A percentile compares a stretch with the other conserved stretches of the same genome.
Evolutionary conservation across 108 stramenopile species (phyloP).

Genomic region (Skeletonema menzelii): DNA sequence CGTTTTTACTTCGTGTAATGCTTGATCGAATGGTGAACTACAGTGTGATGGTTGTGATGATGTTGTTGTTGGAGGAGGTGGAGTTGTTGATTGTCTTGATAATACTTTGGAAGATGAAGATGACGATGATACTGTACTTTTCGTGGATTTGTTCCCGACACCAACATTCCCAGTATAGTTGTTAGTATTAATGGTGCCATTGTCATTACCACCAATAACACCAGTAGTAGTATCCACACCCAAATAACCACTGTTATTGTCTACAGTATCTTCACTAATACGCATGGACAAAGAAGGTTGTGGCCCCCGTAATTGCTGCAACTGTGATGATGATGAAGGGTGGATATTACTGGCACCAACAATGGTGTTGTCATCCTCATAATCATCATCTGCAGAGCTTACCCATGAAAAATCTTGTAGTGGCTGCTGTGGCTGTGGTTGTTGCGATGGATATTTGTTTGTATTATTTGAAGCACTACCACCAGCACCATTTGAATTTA

Average conservation of each 20-base stretch:
- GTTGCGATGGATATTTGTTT: background rate
- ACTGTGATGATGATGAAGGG: too few species aligned
- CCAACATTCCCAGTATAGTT: too few species aligned
- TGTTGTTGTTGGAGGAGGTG: background rate
- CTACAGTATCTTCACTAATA: background rate
- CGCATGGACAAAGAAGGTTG: background rate
- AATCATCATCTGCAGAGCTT: background rate
- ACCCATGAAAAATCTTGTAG: constrained; percentile 1
- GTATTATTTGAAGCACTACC: too few species aligned
- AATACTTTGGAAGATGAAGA: too few species aligned
- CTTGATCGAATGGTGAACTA: constrained; percentile 20
- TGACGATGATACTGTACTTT: too few species aligned
- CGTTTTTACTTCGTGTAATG: constrained; percentile 19
- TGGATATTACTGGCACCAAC: background rate
- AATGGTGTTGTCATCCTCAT: too few species aligned
- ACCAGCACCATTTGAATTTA: too few species aligned
- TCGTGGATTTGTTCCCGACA: too few species aligned
- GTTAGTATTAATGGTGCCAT: background rate
- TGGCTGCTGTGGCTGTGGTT: background rate
- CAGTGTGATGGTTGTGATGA: background rate
- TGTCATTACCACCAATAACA: background rate
- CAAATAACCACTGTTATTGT: background rate
- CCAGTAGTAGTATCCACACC: background rate
- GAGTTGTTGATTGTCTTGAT: too few species aligned
- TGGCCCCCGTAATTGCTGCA: background rate